Conservation (phyloP, 306 rosid genomes). For the Casuarina glauca region DNA sequence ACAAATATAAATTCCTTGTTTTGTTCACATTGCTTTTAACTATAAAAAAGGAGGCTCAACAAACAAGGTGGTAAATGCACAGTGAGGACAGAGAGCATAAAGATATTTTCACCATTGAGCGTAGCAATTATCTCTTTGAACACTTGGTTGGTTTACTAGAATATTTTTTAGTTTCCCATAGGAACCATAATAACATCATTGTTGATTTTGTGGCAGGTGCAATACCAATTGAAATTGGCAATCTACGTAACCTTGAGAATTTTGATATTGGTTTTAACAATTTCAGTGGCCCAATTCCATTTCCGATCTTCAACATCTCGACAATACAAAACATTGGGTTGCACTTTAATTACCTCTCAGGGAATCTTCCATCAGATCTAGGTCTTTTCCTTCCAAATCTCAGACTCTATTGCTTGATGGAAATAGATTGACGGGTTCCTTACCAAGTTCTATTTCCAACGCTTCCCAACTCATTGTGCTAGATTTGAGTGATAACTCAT, state of each 20-base stretch:
- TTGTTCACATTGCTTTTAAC: no score
- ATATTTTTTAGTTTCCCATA: no score
- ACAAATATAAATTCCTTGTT: no score
- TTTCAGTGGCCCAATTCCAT: slow-evolving; percentile 25
- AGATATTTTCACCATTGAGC: no score
- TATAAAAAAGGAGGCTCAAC: no score
- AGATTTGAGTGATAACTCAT: not conserved
- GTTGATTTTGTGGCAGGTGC: slow-evolving; percentile 6
- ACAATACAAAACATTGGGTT: not conserved
- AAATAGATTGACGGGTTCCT: not conserved
- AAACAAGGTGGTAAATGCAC: no score
- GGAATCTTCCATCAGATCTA: slow-evolving; percentile 18
- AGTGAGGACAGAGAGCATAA: no score
- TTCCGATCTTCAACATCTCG: slow-evolving; percentile 29
- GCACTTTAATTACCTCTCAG: not conserved
- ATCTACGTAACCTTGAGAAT: slow-evolving; percentile 1
- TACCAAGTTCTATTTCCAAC: slow-evolving; percentile 21
- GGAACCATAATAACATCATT: no score
- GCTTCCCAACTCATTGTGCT: not conserved
- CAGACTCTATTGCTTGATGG: not conserved
- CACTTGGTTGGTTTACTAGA: no score
- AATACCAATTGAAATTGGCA: slow-evolving; percentile 24
- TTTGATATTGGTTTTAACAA: not conserved
- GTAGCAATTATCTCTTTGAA: no score
- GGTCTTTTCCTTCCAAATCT: slow-evolving; percentile 18